A percentile compares a stretch with the other conserved stretches of the same genome.
Evolutionary conservation across 768 basidiomycete species (phyloP).

Genomic region (Coprinopsis sp.): DNA sequence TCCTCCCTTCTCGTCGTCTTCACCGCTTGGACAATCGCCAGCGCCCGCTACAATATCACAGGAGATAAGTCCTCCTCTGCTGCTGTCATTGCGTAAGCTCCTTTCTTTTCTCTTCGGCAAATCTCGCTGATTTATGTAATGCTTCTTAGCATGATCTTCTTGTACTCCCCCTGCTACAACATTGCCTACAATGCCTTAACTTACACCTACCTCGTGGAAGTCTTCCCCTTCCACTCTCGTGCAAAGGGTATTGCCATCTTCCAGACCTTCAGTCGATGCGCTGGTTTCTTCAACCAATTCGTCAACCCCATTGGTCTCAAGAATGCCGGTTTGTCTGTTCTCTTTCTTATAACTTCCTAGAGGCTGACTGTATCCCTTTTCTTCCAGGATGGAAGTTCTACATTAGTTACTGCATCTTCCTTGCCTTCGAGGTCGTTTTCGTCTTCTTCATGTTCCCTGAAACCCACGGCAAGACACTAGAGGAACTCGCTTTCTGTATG

Average conservation of each 20-base stretch:
- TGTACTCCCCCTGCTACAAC: constrained; percentile 54
- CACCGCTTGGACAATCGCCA: constrained; percentile 52
- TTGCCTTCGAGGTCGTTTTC: constrained; percentile 48
- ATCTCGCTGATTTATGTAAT: background rate
- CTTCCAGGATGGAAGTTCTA: constrained; percentile 50
- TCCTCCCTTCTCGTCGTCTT: constrained; percentile 42
- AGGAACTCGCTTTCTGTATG: constrained; percentile 57
- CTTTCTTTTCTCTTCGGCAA: background rate
- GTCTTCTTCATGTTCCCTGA: constrained; percentile 64
- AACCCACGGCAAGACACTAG: constrained; percentile 46
- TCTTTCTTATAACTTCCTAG: too few species aligned
- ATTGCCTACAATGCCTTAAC: constrained; percentile 54
- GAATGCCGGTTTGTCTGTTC: constrained; percentile 33
- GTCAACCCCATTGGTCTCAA: constrained; percentile 61
- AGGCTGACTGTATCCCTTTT: too few species aligned
- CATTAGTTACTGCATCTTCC: constrained; percentile 47
- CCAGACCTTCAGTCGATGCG: constrained; percentile 52
- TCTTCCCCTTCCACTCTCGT: constrained; percentile 62
- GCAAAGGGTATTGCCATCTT: constrained; percentile 58
- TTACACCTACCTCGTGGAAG: constrained; percentile 60
- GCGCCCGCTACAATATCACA: constrained; percentile 40
- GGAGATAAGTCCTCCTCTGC: constrained; percentile 39
- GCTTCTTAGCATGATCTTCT: constrained; percentile 44
- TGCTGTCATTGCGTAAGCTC: constrained; percentile 44
- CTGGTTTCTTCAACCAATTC: constrained; percentile 62